These are phyloP conservation scores for Pseudocercospora cruenta DNA, from an alignment of 2,329 filamentous ascomycete species.

Conservation along the genomic window DNA sequence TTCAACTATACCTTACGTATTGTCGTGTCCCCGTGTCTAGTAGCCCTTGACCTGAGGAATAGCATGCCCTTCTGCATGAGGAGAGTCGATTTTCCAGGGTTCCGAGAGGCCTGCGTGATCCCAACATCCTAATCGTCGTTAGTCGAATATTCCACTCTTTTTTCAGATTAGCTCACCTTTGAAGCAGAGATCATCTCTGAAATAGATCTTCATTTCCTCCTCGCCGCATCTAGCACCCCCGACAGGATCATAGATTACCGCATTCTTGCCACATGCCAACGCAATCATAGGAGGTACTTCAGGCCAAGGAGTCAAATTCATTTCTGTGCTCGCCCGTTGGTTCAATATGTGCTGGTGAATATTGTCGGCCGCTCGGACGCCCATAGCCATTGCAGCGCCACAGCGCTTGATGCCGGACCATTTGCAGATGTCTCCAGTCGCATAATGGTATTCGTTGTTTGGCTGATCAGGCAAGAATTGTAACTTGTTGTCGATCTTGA, in stretches of 20 bases:
- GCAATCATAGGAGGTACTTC: conserved; percentile 22
- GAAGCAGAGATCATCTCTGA: conserved; percentile 21
- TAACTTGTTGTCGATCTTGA: conserved; percentile 64
- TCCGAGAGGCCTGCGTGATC: conserved; percentile 20
- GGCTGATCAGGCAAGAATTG: conserved; percentile 58
- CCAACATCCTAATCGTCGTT: conserved; percentile 13
- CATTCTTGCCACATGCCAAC: conserved; percentile 20
- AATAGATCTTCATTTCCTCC: conserved; percentile 21
- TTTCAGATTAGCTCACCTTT: no score
- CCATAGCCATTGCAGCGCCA: conserved; percentile 75
- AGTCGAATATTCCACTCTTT: no score
- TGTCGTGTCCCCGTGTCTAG: not conserved
- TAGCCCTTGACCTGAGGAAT: not conserved
- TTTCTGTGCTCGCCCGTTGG: conserved; percentile 31
- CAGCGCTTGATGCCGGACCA: conserved; percentile 83
- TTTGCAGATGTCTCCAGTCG: conserved; percentile 67
- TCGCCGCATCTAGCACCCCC: conserved; percentile 15
- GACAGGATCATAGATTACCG: conserved; percentile 18
- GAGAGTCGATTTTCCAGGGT: not conserved
- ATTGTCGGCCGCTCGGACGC: conserved; percentile 67
- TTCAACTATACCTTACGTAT: not conserved
- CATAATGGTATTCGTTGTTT: conserved; percentile 66
- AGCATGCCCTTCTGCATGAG: not conserved
- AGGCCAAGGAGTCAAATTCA: conserved; percentile 14
- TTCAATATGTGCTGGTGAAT: conserved; percentile 65